Base-by-base conservation (phyloP, 2,329 filamentous ascomycete species). In the Gaeumannomyces sp. region DNA sequence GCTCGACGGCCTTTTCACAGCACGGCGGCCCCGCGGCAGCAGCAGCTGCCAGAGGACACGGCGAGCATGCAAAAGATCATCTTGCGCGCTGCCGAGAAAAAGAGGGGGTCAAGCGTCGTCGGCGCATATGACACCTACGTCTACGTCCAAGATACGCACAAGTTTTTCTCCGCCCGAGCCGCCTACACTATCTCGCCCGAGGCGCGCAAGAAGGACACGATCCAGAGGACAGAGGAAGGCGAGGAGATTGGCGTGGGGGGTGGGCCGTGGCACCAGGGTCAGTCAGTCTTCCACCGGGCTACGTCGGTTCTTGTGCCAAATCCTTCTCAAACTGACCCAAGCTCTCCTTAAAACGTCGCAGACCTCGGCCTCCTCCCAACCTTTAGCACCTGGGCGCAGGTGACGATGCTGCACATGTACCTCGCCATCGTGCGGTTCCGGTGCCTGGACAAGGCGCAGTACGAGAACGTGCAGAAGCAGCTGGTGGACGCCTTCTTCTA, bases 381-480 rank as follows among this genome's bases (percentile, higher is more conserved):
- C 0, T 99, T 99, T 77, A 93, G 89, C 74, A 94, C 91, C 65
- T 99, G 95, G 95, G 91, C 93, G 27, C 93, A 98, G 77, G 89
- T 98, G 59, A 95, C 93, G 50, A 96, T 97, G 83, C 84, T 99
- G 66, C 94, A 99, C 81, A 90, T 99, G 84, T 98, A 97, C 81
- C 85, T 97, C 66, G 78, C 98, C 66, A 90, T 91, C 64, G 90
- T 91, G 60, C 90, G 93, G 65, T 81, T 97, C 71, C 90, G 95
- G 69, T 89, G 88, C 76, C 86, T 97, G 70, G 88, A 91, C 28
- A 80, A 82, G 64, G 84, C 89, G 28, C 82, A 85, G 69, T 88
- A 90, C 70, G 83, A 86, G 67, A 84, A 86, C 65, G 97, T 93
- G 88, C 92, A 96, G 76, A 90, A 93, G 72, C 91, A 97, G 78